phyloP scores from a whole-genome alignment of 495 filamentous ascomycete species.

The Pyrenula massariospora region DNA sequence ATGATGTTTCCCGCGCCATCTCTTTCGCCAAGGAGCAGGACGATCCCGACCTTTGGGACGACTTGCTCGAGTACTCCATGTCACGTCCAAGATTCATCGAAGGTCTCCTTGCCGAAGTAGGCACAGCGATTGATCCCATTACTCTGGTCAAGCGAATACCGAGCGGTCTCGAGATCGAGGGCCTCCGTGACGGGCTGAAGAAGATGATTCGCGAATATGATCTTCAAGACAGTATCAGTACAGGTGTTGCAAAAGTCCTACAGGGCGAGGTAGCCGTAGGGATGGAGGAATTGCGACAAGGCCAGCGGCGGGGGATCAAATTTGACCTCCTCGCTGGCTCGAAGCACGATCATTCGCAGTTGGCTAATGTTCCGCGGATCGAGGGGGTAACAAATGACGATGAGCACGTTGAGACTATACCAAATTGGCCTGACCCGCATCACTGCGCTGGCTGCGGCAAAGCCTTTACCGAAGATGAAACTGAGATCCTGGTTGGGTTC shows the following conservation, averaged over 20 bases:
- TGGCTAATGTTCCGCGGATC: constrained; percentile 9
- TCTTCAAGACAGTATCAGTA: constrained; percentile 80
- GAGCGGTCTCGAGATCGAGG: constrained; percentile 81
- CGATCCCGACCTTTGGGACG: constrained; percentile 86
- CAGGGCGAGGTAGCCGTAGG: constrained; percentile 74
- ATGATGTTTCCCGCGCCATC: constrained; percentile 84
- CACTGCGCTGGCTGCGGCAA: constrained; percentile 54
- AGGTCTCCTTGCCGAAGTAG: constrained; percentile 83
- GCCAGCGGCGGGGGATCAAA: constrained; percentile 73
- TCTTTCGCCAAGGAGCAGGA: constrained; percentile 86
- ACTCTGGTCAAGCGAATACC: constrained; percentile 83
- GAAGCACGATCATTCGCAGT: constrained; percentile 14
- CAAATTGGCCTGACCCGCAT: constrained; percentile 19
- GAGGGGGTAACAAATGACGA: constrained; percentile 6
- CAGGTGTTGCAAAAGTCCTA: constrained; percentile 78
- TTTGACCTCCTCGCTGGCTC: constrained; percentile 54
- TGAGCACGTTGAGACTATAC: not conserved
- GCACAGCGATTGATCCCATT: constrained; percentile 82
- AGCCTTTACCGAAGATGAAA: constrained; percentile 46
- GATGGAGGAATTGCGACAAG: constrained; percentile 63
- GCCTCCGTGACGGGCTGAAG: constrained; percentile 70
- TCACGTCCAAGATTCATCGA: constrained; percentile 91
- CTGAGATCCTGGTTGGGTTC: constrained; percentile 76
- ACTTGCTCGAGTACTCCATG: constrained; percentile 90
- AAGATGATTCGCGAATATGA: constrained; percentile 88